Percentiles rank a stretch among this genome's conserved stretches.
Conservation (phyloP, 305 asterid species). For the Fraxinus latifolia region DNA sequence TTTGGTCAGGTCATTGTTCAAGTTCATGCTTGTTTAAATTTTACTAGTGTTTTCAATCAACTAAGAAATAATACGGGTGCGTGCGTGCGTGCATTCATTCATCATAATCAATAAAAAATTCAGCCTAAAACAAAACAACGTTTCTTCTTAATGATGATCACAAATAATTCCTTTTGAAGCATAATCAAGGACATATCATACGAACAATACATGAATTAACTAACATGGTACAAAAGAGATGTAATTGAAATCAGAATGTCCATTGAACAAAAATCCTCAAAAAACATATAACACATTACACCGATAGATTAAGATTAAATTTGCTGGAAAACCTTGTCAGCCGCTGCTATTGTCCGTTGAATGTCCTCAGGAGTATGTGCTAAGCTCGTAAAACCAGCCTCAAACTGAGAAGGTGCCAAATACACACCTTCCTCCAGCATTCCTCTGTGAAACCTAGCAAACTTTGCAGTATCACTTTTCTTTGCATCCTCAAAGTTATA, state of each 20-base stretch:
- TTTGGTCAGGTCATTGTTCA: neutral
- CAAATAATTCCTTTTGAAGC: neutral
- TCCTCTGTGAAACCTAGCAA: conserved; percentile 68
- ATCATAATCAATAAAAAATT: neutral
- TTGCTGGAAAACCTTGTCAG: conserved; percentile 71
- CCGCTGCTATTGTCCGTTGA: conserved; percentile 73
- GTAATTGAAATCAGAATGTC: neutral
- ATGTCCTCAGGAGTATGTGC: conserved; percentile 78
- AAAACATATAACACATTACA: conserved; percentile 16
- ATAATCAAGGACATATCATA: neutral
- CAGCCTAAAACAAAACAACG: neutral
- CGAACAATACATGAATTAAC: neutral
- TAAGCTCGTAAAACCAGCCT: conserved; percentile 93
- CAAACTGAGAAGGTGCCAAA: conserved; percentile 93
- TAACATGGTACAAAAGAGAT: neutral
- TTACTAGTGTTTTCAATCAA: neutral
- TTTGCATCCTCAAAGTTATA: conserved; percentile 79
- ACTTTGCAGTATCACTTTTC: conserved; percentile 81
- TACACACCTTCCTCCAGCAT: conserved; percentile 97
- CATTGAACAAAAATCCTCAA: conserved; percentile 23
- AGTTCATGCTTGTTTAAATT: neutral
- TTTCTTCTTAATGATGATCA: neutral
- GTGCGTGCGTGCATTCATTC: neutral
- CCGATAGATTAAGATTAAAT: conserved; percentile 28
- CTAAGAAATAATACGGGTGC: neutral